phyloP scores from a whole-genome alignment of 176 grass and related monocot species.

The Musa beccarii region DNA sequence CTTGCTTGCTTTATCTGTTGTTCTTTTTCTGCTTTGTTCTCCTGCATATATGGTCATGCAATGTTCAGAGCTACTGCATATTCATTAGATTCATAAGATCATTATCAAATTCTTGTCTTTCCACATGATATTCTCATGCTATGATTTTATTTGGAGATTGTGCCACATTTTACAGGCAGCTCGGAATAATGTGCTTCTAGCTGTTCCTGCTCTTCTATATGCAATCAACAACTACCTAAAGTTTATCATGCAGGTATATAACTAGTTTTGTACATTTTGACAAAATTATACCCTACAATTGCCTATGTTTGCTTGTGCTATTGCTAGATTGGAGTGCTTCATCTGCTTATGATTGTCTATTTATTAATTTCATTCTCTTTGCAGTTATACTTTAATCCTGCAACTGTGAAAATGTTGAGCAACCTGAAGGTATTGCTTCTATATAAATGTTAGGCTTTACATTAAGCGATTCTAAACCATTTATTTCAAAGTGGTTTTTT shows the following conservation, averaged over 20 bases:
- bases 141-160: background rate
- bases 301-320: too few species aligned
- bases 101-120: background rate
- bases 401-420: constrained; percentile 98
- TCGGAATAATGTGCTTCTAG: constrained; percentile 86
- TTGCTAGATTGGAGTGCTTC: too few species aligned
- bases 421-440: constrained; percentile 67
- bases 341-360: too few species aligned
- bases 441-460: background rate
- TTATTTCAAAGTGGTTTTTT: background rate
- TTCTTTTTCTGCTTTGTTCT: too few species aligned
- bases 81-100: background rate
- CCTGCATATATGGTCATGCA: too few species aligned
- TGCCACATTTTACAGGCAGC: constrained; percentile 54
- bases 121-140: background rate
- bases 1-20: background rate
- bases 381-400: constrained; percentile 98
- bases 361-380: constrained; percentile 10
- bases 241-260: constrained; percentile 95
- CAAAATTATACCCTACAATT: background rate
- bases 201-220: constrained; percentile 89
- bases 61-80: background rate
- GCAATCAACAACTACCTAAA: constrained; percentile 99
- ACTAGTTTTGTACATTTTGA: constrained; percentile 12
- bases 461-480: background rate